Evolutionary conservation across 192 early-diverging fungal genomes (phyloP).

Genomic region (Coemansia sp.): DNA sequence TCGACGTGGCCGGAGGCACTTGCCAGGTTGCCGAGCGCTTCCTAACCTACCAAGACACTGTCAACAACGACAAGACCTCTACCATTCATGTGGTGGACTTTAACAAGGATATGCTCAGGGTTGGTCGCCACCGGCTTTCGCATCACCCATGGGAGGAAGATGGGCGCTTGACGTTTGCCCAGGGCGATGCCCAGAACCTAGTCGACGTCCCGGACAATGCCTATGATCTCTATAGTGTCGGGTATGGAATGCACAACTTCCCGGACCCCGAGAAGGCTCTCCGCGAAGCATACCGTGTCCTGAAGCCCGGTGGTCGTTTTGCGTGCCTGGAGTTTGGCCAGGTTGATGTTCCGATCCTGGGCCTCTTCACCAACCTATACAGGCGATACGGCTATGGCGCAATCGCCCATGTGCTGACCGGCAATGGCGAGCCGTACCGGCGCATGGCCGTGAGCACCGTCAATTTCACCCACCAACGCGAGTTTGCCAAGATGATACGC

Average conservation of each 20-base stretch:
- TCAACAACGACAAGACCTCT: conserved; percentile 52
- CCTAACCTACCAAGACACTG: conserved; percentile 66
- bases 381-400: conserved; percentile 84
- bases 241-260: conserved; percentile 95
- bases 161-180: conserved; percentile 61
- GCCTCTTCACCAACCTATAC: conserved; percentile 71
- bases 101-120: conserved; percentile 87
- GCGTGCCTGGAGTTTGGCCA: conserved; percentile 86
- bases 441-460: conserved; percentile 86
- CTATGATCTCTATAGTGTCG: conserved; percentile 89
- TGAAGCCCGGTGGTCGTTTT: conserved; percentile 90
- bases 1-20: conserved; percentile 96
- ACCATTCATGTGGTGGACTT: conserved; percentile 88
- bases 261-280: conserved; percentile 83
- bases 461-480: conserved; percentile 76
- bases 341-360: conserved; percentile 75
- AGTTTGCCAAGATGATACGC: conserved; percentile 79
- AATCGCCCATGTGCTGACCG: conserved; percentile 70
- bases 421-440: conserved; percentile 80
- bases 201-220: conserved; percentile 64
- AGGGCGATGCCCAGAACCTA: conserved; percentile 83
- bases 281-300: conserved; percentile 79
- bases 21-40: conserved; percentile 92
- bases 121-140: conserved; percentile 65
- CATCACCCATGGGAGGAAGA: conserved; percentile 35